phyloP scores from a whole-genome alignment of 2,329 filamentous ascomycete species.

The Pseudogymnoascus verrucosus region DNA sequence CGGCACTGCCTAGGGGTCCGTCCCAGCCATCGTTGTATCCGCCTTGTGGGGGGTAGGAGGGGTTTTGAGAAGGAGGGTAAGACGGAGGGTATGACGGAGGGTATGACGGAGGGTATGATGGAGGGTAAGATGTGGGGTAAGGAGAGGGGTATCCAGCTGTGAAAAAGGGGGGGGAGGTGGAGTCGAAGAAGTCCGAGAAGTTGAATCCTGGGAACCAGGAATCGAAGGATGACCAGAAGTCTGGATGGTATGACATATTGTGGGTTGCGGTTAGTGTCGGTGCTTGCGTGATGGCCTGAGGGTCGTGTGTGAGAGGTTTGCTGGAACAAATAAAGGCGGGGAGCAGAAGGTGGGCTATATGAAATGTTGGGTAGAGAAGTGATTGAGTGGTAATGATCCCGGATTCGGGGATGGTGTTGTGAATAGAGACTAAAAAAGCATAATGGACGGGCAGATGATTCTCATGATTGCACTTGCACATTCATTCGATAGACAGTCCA shows the following conservation, averaged over 20 bases:
- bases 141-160: not conserved
- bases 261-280: not conserved
- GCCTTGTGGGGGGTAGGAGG: not conserved
- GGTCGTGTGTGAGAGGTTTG: not conserved
- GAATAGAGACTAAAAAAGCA: not conserved
- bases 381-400: not conserved
- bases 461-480: not conserved
- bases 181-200: not conserved
- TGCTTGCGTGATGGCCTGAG: not conserved
- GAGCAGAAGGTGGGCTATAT: not conserved
- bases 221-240: not conserved
- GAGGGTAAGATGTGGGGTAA: not conserved
- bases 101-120: not conserved
- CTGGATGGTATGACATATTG: not conserved
- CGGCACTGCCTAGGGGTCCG: not conserved
- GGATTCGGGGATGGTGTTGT: not conserved
- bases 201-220: constrained; percentile 4
- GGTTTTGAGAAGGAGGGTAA: not conserved
- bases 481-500: not conserved
- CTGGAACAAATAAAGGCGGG: too few species aligned
- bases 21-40: not conserved
- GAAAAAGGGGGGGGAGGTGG: not conserved
- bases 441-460: not conserved
- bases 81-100: not conserved
- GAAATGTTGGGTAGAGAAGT: not conserved